phyloP scores from a whole-genome alignment of 75 land plant species.

The Cryptomeria japonica region DNA sequence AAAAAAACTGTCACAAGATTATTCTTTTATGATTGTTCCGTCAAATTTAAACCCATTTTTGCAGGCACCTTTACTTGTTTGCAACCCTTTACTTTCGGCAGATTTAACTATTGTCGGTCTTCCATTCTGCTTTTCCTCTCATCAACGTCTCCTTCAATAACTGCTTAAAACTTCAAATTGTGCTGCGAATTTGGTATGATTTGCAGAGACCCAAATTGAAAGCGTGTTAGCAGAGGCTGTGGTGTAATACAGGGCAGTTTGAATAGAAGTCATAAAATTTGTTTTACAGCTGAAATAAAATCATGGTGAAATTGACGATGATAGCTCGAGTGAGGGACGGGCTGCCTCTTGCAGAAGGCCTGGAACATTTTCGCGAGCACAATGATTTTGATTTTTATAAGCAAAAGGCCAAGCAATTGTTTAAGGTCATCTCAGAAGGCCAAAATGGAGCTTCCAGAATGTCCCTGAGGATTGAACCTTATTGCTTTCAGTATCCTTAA shows the following conservation, averaged over 20 bases:
- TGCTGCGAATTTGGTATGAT: background rate
- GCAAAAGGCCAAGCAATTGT: constrained; percentile 36
- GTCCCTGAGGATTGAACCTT: constrained; percentile 34
- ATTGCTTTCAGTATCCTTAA: constrained; percentile 39
- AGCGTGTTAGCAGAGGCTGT: background rate
- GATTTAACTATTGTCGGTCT: background rate
- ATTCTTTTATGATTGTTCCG: too few species aligned
- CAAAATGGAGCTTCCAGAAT: constrained; percentile 30
- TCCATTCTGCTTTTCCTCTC: background rate
- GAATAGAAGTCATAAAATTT: background rate
- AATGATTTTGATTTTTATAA: constrained; percentile 31
- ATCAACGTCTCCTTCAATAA: background rate
- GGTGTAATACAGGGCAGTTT: background rate
- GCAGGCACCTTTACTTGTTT: background rate
- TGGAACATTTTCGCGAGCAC: constrained; percentile 16
- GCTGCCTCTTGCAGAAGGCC: constrained; percentile 39
- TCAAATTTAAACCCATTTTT: background rate
- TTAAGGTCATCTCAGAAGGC: constrained; percentile 34
- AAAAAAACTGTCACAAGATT: too few species aligned
- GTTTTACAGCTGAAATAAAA: background rate
- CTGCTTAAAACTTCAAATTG: background rate
- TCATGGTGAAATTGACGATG: constrained; percentile 46
- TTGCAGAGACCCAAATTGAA: background rate
- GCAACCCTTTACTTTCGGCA: background rate
- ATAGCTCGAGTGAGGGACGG: constrained; percentile 46